These are phyloP conservation scores for Aspergillus incahuasiensis DNA, from an alignment of 495 filamentous ascomycete species.

Conservation along the genomic window DNA sequence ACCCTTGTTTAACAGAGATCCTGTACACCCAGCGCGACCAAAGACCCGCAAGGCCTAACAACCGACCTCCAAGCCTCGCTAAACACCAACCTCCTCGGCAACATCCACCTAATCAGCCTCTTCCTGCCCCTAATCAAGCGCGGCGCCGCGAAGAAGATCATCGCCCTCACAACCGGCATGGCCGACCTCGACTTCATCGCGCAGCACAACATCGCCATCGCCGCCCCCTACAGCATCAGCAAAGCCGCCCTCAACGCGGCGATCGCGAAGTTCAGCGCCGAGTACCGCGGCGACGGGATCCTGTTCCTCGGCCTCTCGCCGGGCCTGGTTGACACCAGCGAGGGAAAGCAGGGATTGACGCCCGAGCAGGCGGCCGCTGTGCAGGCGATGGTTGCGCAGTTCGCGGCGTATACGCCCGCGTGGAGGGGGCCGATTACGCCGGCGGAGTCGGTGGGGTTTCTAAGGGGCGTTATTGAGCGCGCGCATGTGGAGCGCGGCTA, in stretches of 20 bases:
- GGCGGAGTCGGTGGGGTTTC: not conserved
- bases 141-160: constrained; percentile 51
- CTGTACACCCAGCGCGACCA: not conserved
- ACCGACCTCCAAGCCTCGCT: constrained; percentile 14
- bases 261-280: constrained; percentile 45
- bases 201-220: constrained; percentile 22
- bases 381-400: not conserved
- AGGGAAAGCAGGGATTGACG: not conserved
- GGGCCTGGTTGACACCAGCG: not conserved
- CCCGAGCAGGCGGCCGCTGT: not conserved
- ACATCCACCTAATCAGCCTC: constrained; percentile 48
- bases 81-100: constrained; percentile 42
- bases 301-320: constrained; percentile 29
- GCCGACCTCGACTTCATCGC: constrained; percentile 44
- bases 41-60: not conserved
- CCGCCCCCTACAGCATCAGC: constrained; percentile 29
- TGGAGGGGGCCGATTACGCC: not conserved
- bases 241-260: constrained; percentile 45
- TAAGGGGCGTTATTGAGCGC: not conserved
- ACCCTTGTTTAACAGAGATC: no score
- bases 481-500: not conserved
- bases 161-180: constrained; percentile 46
- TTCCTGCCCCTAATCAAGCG: constrained; percentile 49
- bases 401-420: not conserved
- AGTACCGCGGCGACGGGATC: constrained; percentile 48